phyloP scores from a whole-genome alignment of 768 basidiomycete genomes.

The Rhizopogon vesiculosus region DNA sequence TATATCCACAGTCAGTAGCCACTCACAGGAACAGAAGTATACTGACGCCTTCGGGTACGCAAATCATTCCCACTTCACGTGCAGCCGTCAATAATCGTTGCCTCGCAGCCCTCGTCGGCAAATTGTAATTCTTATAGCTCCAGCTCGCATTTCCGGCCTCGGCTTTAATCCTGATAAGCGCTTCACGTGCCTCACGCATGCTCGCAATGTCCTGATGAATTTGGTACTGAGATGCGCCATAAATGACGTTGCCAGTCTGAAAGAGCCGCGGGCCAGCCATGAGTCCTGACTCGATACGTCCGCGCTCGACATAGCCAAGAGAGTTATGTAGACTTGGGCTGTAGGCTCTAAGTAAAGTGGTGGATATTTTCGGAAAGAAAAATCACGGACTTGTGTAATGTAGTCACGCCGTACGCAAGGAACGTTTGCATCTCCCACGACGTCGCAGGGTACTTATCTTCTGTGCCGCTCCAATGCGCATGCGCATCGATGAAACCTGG shows the following conservation, averaged over 20 bases:
- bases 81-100: conserved; percentile 62
- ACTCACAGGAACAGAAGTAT: background rate
- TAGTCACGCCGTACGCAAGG: conserved; percentile 74
- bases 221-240: conserved; percentile 42
- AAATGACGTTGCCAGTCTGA: conserved; percentile 61
- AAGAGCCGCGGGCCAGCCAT: conserved; percentile 70
- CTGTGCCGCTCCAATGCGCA: conserved; percentile 65
- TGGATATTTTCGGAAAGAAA: background rate
- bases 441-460: conserved; percentile 48
- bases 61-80: conserved; percentile 59
- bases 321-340: conserved; percentile 67
- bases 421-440: conserved; percentile 77
- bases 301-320: conserved; percentile 60
- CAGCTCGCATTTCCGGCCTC: conserved; percentile 68
- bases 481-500: conserved; percentile 78
- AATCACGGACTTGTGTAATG: conserved; percentile 61
- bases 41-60: conserved; percentile 64
- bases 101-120: conserved; percentile 64
- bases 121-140: conserved; percentile 77
- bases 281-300: conserved; percentile 62
- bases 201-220: conserved; percentile 62
- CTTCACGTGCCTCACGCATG: conserved; percentile 57
- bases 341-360: background rate
- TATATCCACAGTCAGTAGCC: conserved; percentile 8
- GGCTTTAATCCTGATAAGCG: conserved; percentile 61